phyloP scores from a whole-genome alignment of 352 stramenopile genomes.

The Phytophthora vignae region DNA sequence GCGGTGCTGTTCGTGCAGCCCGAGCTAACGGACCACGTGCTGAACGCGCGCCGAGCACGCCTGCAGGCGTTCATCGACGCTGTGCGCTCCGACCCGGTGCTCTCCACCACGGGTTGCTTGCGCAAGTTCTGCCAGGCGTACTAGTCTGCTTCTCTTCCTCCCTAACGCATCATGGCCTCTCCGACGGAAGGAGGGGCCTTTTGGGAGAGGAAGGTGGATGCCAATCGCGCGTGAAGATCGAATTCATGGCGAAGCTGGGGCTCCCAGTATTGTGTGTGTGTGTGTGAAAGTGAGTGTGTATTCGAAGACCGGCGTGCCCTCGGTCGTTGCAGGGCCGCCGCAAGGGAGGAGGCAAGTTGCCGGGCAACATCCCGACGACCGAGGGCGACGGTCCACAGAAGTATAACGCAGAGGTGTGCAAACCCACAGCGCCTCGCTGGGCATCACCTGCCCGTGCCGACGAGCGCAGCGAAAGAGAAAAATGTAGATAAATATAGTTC shows the following conservation, averaged over 20 bases:
- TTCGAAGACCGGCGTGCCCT: slow-evolving; percentile 8
- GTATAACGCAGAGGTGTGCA: not conserved
- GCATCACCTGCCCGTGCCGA: too few relatives aligned
- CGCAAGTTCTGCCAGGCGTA: slow-evolving; percentile 85
- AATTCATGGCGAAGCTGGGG: slow-evolving; percentile 29
- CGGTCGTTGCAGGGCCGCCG: slow-evolving; percentile 16
- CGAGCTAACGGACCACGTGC: slow-evolving; percentile 71
- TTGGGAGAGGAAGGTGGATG: slow-evolving; percentile 12
- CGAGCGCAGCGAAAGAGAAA: too few relatives aligned
- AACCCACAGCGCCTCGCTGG: too few relatives aligned
- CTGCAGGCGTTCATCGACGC: slow-evolving; percentile 75
- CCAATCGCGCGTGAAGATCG: slow-evolving; percentile 23
- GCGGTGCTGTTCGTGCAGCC: slow-evolving; percentile 74
- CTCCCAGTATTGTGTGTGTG: slow-evolving; percentile 18
- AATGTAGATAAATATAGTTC: not conserved
- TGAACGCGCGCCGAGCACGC: slow-evolving; percentile 60
- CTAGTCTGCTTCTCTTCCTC: slow-evolving; percentile 28
- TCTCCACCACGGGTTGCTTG: slow-evolving; percentile 56
- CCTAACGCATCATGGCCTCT: slow-evolving; percentile 11
- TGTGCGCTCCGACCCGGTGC: slow-evolving; percentile 51
- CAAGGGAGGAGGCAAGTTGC: slow-evolving; percentile 28
- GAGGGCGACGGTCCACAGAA: not conserved
- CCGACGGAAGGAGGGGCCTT: slow-evolving; percentile 38
- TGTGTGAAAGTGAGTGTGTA: slow-evolving; percentile 32
- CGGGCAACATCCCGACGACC: not conserved